Evolutionary conservation across 805 yeast species (phyloP), one percentile per base, ranked within the genome.

Genomic region (Candida krabiensis): DNA sequence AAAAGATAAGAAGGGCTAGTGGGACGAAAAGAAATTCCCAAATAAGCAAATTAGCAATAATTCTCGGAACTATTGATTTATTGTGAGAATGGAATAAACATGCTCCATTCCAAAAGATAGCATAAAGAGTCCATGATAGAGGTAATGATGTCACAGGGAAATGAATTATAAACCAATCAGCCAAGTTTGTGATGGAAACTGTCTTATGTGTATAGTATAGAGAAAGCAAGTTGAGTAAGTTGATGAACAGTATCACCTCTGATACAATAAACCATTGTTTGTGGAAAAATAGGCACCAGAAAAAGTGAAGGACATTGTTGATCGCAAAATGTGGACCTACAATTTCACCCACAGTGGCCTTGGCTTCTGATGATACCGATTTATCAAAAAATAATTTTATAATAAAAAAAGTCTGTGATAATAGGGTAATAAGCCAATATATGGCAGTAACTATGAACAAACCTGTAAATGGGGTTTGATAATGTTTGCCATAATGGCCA

Each of bases 81-180:
- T 75, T 73, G 38, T 74, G 74, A 9, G 83, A 75, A 43, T 81
- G 84, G 64, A 81, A 75, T 56, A 83, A 58, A 19, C 82, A 83
- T 2, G 95, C 89, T 31, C 95, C 95, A 55, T 83, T 84, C 95
- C 95, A 87, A 68, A 86, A 83, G 26, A 86, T 57, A 17, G 80
- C 81, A 54, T 79, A 84, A 41, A 83, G 57, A 25, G 81, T 63
- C 95, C 95, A 87, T 22, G 84, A 70, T 38, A 84, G 60, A 11
- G 96, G 95, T 51, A 85, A 49, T 0, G 90, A 86, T 8, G 79
- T 73, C 11, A 73, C 71, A 12, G 91, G 74, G 48, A 80, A 62
- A 61, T 87, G 95, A 35, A 84, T 66, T 26, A 77, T 61, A 21
- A 79, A 46, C 75, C 81, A 80, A 43, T 68, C 70, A 37, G 64